Conservation (phyloP, 2,329 filamentous ascomycete species). For the Metarhizium guizhouense region DNA sequence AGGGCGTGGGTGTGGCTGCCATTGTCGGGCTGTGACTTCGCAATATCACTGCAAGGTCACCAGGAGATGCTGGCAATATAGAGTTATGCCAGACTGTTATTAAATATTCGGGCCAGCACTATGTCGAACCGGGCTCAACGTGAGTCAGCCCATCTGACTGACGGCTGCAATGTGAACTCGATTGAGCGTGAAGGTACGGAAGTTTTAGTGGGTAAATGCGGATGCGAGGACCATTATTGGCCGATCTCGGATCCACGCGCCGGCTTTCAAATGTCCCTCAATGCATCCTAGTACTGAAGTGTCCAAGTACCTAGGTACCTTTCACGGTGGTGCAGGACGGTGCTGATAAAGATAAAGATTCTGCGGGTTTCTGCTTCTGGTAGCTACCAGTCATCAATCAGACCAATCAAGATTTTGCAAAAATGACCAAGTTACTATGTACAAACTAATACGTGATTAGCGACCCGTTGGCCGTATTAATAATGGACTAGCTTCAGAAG, state of each 20-base stretch:
- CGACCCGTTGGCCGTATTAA: too few relatives aligned
- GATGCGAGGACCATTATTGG: conserved; percentile 2
- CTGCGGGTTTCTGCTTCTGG: too few relatives aligned
- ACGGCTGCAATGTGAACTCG: neutral
- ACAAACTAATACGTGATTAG: too few relatives aligned
- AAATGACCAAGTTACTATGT: too few relatives aligned
- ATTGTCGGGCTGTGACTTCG: conserved; percentile 13
- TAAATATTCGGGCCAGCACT: neutral
- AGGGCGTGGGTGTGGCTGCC: conserved; percentile 20
- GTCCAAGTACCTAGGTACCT: neutral
- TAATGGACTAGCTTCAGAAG: too few relatives aligned
- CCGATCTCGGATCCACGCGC: conserved; percentile 6
- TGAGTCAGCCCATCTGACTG: conserved; percentile 2
- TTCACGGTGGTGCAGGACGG: too few relatives aligned
- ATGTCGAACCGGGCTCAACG: neutral
- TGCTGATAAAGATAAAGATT: too few relatives aligned
- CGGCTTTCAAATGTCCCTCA: too few relatives aligned
- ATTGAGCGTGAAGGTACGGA: neutral
- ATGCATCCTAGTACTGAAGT: too few relatives aligned
- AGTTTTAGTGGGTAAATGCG: neutral
- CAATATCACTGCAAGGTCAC: neutral
- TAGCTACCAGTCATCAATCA: too few relatives aligned
- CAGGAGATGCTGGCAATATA: neutral
- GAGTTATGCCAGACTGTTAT: neutral
- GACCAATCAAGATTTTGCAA: too few relatives aligned